Conservation (phyloP, 2,329 filamentous ascomycete genomes). For the Botrytis fragariae region DNA sequence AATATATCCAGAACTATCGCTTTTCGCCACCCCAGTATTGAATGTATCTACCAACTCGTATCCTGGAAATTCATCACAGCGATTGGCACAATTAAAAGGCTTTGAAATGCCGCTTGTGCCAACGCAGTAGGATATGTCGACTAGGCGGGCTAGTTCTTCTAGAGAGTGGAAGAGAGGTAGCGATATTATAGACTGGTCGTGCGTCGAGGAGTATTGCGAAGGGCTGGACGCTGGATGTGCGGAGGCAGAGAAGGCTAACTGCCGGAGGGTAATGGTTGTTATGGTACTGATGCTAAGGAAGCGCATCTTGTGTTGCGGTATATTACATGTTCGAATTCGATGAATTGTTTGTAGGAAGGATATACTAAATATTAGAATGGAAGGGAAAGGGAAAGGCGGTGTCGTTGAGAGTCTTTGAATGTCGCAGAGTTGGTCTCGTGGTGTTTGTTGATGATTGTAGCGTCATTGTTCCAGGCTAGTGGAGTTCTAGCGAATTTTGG, state of each 20-base stretch:
- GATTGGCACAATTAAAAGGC: slow-evolving; percentile 82
- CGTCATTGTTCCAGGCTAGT: background rate
- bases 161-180: slow-evolving; percentile 71
- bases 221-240: background rate
- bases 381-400: background rate
- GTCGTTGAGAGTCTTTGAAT: background rate
- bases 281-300: slow-evolving; percentile 26
- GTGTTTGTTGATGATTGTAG: background rate
- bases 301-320: slow-evolving; percentile 30
- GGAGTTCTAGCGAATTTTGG: slow-evolving; percentile 1
- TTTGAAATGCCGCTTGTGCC: slow-evolving; percentile 73
- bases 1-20: slow-evolving; percentile 91
- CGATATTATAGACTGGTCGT: slow-evolving; percentile 47
- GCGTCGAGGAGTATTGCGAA: slow-evolving; percentile 31
- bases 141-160: slow-evolving; percentile 83
- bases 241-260: background rate
- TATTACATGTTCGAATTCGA: slow-evolving; percentile 28
- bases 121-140: slow-evolving; percentile 94
- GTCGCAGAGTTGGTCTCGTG: background rate
- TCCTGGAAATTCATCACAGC: slow-evolving; percentile 77
- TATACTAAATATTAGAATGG: background rate
- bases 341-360: background rate
- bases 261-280: slow-evolving; percentile 16
- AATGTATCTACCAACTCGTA: slow-evolving; percentile 79
- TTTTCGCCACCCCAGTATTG: slow-evolving; percentile 83